Evolutionary conservation across 164 flowering plant genomes (phyloP), one percentile per base, ranked within the genome.

Genomic region (Litsea cubeba): DNA sequence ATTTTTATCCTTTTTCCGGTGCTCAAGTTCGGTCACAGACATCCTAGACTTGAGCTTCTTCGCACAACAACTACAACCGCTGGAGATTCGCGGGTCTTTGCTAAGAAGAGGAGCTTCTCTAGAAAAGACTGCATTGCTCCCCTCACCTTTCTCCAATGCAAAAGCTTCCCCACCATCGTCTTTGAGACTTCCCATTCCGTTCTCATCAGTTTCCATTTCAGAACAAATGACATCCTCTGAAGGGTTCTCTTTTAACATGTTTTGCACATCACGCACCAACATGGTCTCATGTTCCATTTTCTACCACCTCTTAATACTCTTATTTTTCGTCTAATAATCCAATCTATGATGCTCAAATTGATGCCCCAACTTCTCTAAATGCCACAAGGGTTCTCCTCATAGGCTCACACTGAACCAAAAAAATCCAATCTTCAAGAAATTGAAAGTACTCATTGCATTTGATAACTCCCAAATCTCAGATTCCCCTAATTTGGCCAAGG

Each of bases 51-150:
- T 88, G 49, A 83, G 87, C 68, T 89, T 91, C 80, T 85, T 83
- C 2, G 82, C 80, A 65, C 77, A 80, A 74, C 88, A 84, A 73
- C 81, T 72, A 74, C 89, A 87, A 65, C 77, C 73, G 64, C 76
- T 62, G 14, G 80, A 79, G 62, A 60, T 74, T 75, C 79, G 77
- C 18, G 76, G 49, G 40, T 85, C 84, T 68, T 76, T 86, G 67
- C 72, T 72, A 3, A 89, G 67, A 70, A 89, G 85, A 0, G 95
- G 92, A 8, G 82, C 82, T 78, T 91, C 98, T 65, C 90, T 85
- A 0, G 90, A 83, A 79, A 88, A 89, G 25, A 85, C 89, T 18
- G 85, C 91, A 77, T 81, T 74, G 79, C 92, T 85, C 32, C 79
- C 88, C 77, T 91, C 91, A 2, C 87, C 89, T 60, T 77, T 80